Evolutionary conservation across 2,329 filamentous ascomycete genomes (phyloP), one percentile per base, ranked within the genome.

Genomic region (Fusarium sarcochroum): DNA sequence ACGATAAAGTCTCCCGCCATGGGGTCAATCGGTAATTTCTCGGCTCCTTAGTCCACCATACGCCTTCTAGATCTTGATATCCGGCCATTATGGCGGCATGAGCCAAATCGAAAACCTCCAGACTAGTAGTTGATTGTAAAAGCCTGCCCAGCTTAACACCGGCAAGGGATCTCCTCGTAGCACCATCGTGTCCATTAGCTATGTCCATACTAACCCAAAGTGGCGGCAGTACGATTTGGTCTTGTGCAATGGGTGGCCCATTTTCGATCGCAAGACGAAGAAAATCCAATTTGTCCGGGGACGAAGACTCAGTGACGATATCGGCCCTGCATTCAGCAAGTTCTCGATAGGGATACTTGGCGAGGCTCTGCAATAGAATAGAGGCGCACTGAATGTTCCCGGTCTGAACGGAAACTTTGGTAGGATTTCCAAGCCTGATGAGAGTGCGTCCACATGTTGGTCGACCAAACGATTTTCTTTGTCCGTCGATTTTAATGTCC

Each of bases 41-140:
- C 9, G 25, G 42, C 25, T 23, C 17, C 25, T 7, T 37, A 0
- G 38, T 61, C 58, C 58, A 61, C 58, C 58, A 61, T 0, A 53
- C 32, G 2, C 32, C 30, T 7, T 53, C 56, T 7, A 5, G 4
- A 2, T 61, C 38, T 0, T 0, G 17, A 1, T 53, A 53, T 1
- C 58, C n/a, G 1, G 3, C 32, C 20, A 61, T 10, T 6, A 61
- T n/a, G 2, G 38, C 46, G 3, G 27, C 17, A 10, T 54, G 30
- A 14, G 5, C 25, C n/a, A 61, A 8, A 1, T 61, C 2, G 7
- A 61, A 61, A 4, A 61, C 5, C 1, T 30, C 45, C 1, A 53
- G 11, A 9, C 23, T 27, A 7, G 25, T 61, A 0, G 58, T 61
- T 4, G 4, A 40, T 8, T 61, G 32, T 2, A 61, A 25, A 0